These are phyloP conservation scores for Pseudopyricularia cyperi DNA, from an alignment of 2,329 filamentous ascomycete genomes.

Conservation along the genomic window DNA sequence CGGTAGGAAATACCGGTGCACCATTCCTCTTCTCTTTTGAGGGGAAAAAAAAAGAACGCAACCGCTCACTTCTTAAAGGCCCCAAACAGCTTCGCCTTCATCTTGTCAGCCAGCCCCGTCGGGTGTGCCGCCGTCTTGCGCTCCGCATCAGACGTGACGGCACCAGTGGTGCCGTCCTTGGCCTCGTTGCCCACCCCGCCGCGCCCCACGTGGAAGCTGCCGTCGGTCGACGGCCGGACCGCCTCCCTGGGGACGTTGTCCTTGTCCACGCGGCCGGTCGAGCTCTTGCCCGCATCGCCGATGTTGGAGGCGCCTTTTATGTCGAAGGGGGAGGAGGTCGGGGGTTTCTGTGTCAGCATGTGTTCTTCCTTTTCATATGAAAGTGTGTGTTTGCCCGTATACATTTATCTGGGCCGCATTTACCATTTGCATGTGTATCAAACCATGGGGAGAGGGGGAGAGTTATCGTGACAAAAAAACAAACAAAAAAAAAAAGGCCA, in stretches of 20 bases:
- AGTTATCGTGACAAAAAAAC: background rate
- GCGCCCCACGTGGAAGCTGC: constrained; percentile 41
- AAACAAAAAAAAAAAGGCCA: background rate
- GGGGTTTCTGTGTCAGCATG: background rate
- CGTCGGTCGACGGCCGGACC: constrained; percentile 31
- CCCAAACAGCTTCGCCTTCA: constrained; percentile 42
- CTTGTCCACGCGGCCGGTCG: constrained; percentile 30
- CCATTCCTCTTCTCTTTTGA: too few relatives aligned
- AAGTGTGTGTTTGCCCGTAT: too few relatives aligned
- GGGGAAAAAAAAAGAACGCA: too few relatives aligned
- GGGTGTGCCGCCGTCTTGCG: constrained; percentile 14
- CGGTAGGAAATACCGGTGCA: too few relatives aligned
- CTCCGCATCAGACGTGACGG: constrained; percentile 8
- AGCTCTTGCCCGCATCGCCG: constrained; percentile 28
- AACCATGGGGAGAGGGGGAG: background rate
- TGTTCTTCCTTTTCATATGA: background rate
- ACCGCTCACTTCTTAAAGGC: constrained; percentile 29
- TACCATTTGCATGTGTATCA: too few relatives aligned
- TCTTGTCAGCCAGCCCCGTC: constrained; percentile 38
- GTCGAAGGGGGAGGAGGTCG: background rate
- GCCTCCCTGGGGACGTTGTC: constrained; percentile 41
- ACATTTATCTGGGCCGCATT: too few relatives aligned
- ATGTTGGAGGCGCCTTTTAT: constrained; percentile 44
- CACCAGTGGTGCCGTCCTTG: too few relatives aligned
- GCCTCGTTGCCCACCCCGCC: constrained; percentile 47